These are phyloP conservation scores for Phytophthora megakarya DNA, from an alignment of 352 stramenopile species.

Conservation along the genomic window DNA sequence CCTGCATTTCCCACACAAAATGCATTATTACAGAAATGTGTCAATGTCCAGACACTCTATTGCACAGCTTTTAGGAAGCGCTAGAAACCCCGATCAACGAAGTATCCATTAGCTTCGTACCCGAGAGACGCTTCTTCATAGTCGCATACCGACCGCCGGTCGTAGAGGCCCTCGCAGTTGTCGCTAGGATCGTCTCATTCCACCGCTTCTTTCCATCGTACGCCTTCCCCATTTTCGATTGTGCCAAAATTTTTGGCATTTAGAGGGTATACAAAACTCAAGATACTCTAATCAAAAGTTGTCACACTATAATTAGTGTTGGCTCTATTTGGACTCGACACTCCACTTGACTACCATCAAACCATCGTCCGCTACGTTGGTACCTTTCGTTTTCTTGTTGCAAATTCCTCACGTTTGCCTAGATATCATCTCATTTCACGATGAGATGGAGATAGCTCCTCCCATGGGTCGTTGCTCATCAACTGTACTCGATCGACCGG, in stretches of 20 bases:
- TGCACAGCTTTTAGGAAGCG: constrained; percentile 5
- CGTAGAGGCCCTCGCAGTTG: constrained; percentile 27
- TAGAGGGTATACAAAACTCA: constrained; percentile 9
- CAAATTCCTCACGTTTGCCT: constrained; percentile 28
- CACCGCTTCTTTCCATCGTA: constrained; percentile 87
- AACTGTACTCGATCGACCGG: constrained; percentile 31
- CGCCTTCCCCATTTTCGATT: constrained; percentile 62
- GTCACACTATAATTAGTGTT: constrained; percentile 9
- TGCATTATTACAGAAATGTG: constrained; percentile 9
- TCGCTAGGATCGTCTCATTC: constrained; percentile 81
- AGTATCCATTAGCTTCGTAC: constrained; percentile 25
- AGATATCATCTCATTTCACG: constrained; percentile 23
- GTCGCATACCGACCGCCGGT: constrained; percentile 23
- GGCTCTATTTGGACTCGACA: constrained; percentile 33
- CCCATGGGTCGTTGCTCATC: constrained; percentile 32
- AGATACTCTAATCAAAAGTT: too few species aligned
- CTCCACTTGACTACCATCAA: constrained; percentile 38
- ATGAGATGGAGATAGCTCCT: constrained; percentile 36
- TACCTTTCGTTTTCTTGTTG: constrained; percentile 23
- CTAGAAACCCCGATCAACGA: constrained; percentile 4
- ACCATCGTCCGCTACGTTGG: constrained; percentile 17
- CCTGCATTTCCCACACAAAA: constrained; percentile 39
- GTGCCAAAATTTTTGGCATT: background rate
- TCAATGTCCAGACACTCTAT: background rate
- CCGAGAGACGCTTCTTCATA: constrained; percentile 64